These are phyloP conservation scores for Neurospora tetrasperma DNA, from an alignment of 495 filamentous ascomycete species.

Conservation along the genomic window DNA sequence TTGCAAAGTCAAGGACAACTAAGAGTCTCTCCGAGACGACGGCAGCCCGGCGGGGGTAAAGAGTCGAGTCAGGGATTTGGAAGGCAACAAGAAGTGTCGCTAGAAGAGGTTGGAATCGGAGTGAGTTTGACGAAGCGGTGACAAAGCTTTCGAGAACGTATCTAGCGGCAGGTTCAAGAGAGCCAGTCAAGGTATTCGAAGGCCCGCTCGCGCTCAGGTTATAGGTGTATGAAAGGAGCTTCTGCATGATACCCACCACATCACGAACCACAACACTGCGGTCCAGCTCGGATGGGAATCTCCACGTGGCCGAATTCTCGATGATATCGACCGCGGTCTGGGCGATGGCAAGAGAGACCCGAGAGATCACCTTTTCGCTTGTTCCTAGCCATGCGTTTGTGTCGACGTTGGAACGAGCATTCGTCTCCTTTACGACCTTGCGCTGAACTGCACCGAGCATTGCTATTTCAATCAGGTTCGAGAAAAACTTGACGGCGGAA, in stretches of 20 bases:
- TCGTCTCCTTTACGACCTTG: conserved; percentile 44
- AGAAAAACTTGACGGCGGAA: conserved; percentile 61
- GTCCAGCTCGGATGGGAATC: conserved; percentile 57
- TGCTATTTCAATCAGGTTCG: conserved; percentile 64
- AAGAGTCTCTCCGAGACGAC: conserved; percentile 52
- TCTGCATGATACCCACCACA: conserved; percentile 58
- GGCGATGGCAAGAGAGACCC: conserved; percentile 59
- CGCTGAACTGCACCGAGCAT: conserved; percentile 61
- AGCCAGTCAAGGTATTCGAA: conserved; percentile 50
- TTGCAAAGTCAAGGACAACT: conserved; percentile 54
- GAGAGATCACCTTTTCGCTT: conserved; percentile 65
- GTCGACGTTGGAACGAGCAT: conserved; percentile 40
- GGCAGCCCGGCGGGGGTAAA: conserved; percentile 47
- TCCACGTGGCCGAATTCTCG: conserved; percentile 74
- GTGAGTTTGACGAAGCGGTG: conserved; percentile 52
- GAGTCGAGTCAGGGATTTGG: conserved; percentile 49
- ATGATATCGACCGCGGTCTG: conserved; percentile 68
- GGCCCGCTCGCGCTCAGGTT: conserved; percentile 53
- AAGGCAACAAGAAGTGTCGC: conserved; percentile 58
- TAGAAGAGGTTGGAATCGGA: conserved; percentile 70
- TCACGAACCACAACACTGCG: conserved; percentile 43
- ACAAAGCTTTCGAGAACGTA: conserved; percentile 71
- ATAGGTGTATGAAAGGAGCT: conserved; percentile 59
- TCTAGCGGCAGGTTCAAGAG: conserved; percentile 54
- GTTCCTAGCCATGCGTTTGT: conserved; percentile 57